Evolutionary conservation across 2,329 filamentous ascomycete species (phyloP).

Genomic region (Colletotrichum cordylinicola): DNA sequence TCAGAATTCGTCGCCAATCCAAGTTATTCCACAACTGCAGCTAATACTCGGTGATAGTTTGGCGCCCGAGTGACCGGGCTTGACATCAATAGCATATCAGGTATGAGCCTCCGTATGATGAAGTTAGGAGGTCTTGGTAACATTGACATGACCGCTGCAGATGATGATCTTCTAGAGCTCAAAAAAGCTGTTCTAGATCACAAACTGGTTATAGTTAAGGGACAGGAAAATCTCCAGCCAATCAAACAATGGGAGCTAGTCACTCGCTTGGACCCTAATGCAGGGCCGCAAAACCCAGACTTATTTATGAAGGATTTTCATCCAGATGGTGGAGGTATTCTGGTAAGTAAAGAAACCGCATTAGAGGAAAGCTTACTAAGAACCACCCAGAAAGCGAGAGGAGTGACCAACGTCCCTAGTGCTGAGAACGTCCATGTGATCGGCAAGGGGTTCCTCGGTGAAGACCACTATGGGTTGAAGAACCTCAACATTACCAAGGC

Average conservation of each 20-base stretch:
- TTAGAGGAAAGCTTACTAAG: not conserved
- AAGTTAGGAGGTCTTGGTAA: not conserved
- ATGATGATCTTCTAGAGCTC: constrained; percentile 40
- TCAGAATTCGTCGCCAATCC: not conserved
- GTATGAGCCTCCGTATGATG: constrained; percentile 18
- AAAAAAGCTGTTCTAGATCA: constrained; percentile 46
- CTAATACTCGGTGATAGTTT: constrained; percentile 27
- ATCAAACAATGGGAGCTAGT: constrained; percentile 51
- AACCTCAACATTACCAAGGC: constrained; percentile 34
- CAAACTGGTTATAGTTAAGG: constrained; percentile 48
- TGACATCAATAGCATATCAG: constrained; percentile 40
- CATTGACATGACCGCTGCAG: constrained; percentile 22
- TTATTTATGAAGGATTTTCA: constrained; percentile 46
- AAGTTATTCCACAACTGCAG: not conserved
- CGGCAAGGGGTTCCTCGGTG: constrained; percentile 50
- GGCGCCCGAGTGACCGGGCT: constrained; percentile 31
- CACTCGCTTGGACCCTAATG: constrained; percentile 45
- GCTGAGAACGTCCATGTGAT: constrained; percentile 50
- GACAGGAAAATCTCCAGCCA: constrained; percentile 44
- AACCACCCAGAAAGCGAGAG: constrained; percentile 28
- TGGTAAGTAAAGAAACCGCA: constrained; percentile 25
- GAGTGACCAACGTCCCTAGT: constrained; percentile 43
- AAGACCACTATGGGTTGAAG: constrained; percentile 48
- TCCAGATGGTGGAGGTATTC: constrained; percentile 42
- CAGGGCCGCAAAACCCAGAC: constrained; percentile 44